Base-by-base conservation (phyloP, 495 filamentous ascomycete species). In the Amphirosellinia nigrospora region DNA sequence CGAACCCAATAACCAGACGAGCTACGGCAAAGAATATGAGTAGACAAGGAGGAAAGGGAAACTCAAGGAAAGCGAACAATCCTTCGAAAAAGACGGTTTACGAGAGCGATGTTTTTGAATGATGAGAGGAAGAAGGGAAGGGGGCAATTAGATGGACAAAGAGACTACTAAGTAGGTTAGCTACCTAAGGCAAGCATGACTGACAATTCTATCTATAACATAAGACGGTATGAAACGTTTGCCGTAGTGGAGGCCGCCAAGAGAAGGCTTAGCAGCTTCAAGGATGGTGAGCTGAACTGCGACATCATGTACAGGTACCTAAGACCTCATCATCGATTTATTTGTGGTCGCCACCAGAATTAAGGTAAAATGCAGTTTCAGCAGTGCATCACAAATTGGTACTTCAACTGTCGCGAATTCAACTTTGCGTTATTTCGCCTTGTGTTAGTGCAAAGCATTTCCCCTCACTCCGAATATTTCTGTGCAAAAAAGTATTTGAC, bases 241-340 rank as follows among this genome's bases (percentile, higher is more conserved):
- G 55, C 55, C 30, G 30, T 36, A 58, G 55, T 58, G 55, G 55
- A 58, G 55, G 30, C 55, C 55, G 38, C 32, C 55, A 36, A 56
- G n/a, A 36, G 53, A 58, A 58, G 55, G 55, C 55, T 58, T 58
- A 58, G 55, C 55, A 58, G 55, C 55, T 58, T 36, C 55, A 58
- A 36, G 55, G 55, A 21, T 58, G 55, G 55, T 21, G 19, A 58
- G 55, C 55, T 36, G 32, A 36, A 36, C 2, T n/a, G 7, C 4
- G 30, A 19, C 23, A 55, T 23, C 50, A 55, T 55, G 26, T 55
- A 55, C 50, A 28, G 21, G 21, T 52, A 15, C 48, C 48, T 52
- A 52, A 21, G 48, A 26, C 48, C 48, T 52, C n/a, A n/a, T 48
- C 36, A 6, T 38, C 34, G 3, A 7, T 7, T 36, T 19, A 46